A percentile compares a stretch with the other conserved stretches of the same genome.
Conservation (phyloP, 176 grass and related monocot genomes). For the Oryza rufipogon region DNA sequence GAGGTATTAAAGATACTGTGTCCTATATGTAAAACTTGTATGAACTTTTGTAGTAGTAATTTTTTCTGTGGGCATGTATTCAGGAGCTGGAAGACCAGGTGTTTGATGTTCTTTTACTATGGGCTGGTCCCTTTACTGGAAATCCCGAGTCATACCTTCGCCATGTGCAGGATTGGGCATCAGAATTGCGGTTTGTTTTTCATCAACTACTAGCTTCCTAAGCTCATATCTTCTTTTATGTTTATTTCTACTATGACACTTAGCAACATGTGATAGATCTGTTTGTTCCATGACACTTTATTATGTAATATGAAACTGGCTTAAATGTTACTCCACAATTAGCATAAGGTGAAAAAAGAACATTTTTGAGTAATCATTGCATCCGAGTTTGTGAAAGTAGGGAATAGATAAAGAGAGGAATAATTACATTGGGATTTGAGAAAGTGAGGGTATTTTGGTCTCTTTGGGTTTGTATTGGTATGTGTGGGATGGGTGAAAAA, state of each 20-base stretch:
- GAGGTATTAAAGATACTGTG: constrained; percentile 63
- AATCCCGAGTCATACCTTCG: constrained; percentile 85
- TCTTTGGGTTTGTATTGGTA: too few relatives aligned
- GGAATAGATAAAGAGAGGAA: too few relatives aligned
- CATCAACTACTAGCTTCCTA: constrained; percentile 17
- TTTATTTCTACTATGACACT: neutral
- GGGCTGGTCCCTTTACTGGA: constrained; percentile 88
- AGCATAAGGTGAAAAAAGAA: neutral
- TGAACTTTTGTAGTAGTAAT: constrained; percentile 5
- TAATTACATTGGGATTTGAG: too few relatives aligned
- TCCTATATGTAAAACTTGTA: constrained; percentile 25
- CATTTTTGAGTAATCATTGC: too few relatives aligned
- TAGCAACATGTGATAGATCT: neutral
- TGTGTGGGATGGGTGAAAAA: too few relatives aligned
- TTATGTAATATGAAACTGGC: neutral
- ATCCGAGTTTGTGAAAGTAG: too few relatives aligned
- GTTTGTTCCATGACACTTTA: neutral
- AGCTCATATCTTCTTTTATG: constrained; percentile 13
- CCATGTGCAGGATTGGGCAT: constrained; percentile 78
- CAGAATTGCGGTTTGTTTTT: constrained; percentile 69
- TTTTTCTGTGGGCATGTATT: constrained; percentile 42
- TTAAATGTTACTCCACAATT: neutral
- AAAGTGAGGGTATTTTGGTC: too few relatives aligned
- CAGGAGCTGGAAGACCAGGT: constrained; percentile 97
- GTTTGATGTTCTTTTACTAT: constrained; percentile 98